A percentile compares a stretch with the other conserved stretches of the same genome.
These are phyloP conservation scores for Pyrenophora tritici-repentis DNA, from an alignment of 2,329 filamentous ascomycete species.

Conservation along the genomic window DNA sequence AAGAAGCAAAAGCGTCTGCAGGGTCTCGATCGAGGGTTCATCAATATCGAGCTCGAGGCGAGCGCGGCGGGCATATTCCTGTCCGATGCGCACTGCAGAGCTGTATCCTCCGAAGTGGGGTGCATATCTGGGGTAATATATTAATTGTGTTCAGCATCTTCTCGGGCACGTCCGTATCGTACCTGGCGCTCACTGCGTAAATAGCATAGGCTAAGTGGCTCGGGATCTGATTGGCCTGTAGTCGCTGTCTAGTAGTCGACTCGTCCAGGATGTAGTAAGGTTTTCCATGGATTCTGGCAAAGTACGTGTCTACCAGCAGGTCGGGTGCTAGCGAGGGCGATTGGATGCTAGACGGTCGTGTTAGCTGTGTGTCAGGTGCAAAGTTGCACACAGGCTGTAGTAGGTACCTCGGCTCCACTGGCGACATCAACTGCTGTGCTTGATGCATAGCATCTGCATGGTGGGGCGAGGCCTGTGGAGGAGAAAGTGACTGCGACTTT, in stretches of 20 bases:
- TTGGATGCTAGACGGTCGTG: slow-evolving; percentile 31
- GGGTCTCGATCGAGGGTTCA: slow-evolving; percentile 76
- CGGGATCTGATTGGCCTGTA: slow-evolving; percentile 70
- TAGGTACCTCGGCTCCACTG: slow-evolving; percentile 45
- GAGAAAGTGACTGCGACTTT: slow-evolving; percentile 21
- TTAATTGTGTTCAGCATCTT: slow-evolving; percentile 55
- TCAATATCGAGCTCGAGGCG: slow-evolving; percentile 75
- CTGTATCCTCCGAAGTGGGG: slow-evolving; percentile 69
- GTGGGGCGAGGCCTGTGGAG: slow-evolving; percentile 34
- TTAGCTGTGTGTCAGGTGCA: slow-evolving; percentile 18
- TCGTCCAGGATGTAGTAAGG: slow-evolving; percentile 84
- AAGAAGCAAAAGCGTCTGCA: slow-evolving; percentile 77
- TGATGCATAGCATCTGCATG: slow-evolving; percentile 29
- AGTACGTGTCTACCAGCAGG: slow-evolving; percentile 76
- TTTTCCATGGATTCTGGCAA: slow-evolving; percentile 77
- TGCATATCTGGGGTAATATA: slow-evolving; percentile 63
- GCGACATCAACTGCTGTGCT: slow-evolving; percentile 43
- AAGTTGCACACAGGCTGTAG: slow-evolving; percentile 12
- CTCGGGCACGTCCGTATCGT: slow-evolving; percentile 41
- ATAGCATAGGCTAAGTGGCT: slow-evolving; percentile 58
- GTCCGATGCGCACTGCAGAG: slow-evolving; percentile 68
- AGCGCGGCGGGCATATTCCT: slow-evolving; percentile 73
- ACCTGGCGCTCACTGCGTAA: slow-evolving; percentile 54
- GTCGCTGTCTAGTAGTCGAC: slow-evolving; percentile 70
- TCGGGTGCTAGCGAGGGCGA: slow-evolving; percentile 61